Base-by-base conservation (phyloP, 805 yeast genomes). In the Yamadazyma sp. region DNA sequence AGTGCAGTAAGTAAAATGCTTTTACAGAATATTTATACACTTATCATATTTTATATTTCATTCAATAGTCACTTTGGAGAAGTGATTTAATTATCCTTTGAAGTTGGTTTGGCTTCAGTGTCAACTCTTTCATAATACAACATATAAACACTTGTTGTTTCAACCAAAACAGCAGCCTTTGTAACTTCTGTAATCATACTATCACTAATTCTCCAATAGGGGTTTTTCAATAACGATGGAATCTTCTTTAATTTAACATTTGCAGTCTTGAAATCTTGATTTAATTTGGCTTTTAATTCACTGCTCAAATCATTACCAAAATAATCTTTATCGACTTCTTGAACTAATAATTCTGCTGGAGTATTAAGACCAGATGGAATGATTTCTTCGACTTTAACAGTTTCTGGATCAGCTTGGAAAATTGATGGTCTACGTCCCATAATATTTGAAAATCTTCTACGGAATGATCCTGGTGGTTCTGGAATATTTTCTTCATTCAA, bases 131-230 rank as follows among this genome's bases (percentile, higher is more conserved):
- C 95, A 52, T 85, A 93, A 50, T 85, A 82, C 35, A 91, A 61
- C 83, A 91, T 75, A 58, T 91, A 91, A 1, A 78, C 96, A n/a
- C 84, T 86, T 19, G 76, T 67, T 20, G 76, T 76, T 49, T 87
- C 95, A 36, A 62, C 66, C 27, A 86, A 60, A 1, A 89, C 84
- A 11, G 80, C 78, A 0, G 63, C 58, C 2, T 63, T 52, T 9
- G 75, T 66, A 7, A 73, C 78, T 53, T 88, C 96, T 24, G 76
- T 60, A 4, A 85, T 77, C 20, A 63, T 66, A 2, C 84, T 68
- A 58, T 93, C 98, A 42, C 94, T 86, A 22, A 89, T 76, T 43
- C 85, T 72, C 98, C 98, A 91, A 49, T 69, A 84, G 13, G 91
- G 88, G 28, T 72, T 60, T 38, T 76, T 77, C 3, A 69, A 51